phyloP scores from a whole-genome alignment of 192 early-diverging fungal genomes.

The Coemansia sp. region DNA sequence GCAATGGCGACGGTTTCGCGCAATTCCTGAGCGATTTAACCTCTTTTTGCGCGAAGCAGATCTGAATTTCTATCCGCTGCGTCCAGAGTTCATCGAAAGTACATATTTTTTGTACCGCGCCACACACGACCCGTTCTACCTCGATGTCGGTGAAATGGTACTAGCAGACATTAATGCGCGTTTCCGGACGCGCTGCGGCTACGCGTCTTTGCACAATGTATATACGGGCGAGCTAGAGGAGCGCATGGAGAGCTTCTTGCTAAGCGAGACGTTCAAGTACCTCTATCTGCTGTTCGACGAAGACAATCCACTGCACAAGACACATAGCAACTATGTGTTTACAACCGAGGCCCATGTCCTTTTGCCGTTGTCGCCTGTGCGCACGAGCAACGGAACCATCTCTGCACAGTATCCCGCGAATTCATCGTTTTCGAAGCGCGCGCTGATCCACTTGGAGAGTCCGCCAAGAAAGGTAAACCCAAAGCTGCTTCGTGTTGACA shows the following conservation, averaged over 20 bases:
- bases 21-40: conserved; percentile 87
- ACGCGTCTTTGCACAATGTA: conserved; percentile 69
- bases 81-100: conserved; percentile 94
- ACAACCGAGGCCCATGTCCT: conserved; percentile 67
- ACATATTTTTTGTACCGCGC: conserved; percentile 91
- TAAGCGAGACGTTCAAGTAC: conserved; percentile 96
- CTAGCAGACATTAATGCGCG: conserved; percentile 72
- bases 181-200: conserved; percentile 77
- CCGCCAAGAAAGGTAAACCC: conserved; percentile 21
- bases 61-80: conserved; percentile 75
- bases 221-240: conserved; percentile 63
- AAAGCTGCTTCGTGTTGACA: conserved; percentile 17
- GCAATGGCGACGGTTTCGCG: conserved; percentile 82
- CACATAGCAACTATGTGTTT: conserved; percentile 81
- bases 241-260: conserved; percentile 92
- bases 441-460: conserved; percentile 19
- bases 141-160: conserved; percentile 86
- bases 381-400: conserved; percentile 1
- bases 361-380: conserved; percentile 31
- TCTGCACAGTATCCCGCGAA: conserved; percentile 33
- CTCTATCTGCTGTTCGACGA: conserved; percentile 90
- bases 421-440: conserved; percentile 32
- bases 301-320: conserved; percentile 68
- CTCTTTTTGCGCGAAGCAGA: conserved; percentile 61
- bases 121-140: conserved; percentile 85